phyloP scores from a whole-genome alignment of 1,284 basidiomycete genomes.

The Microbotryum intermedium region DNA sequence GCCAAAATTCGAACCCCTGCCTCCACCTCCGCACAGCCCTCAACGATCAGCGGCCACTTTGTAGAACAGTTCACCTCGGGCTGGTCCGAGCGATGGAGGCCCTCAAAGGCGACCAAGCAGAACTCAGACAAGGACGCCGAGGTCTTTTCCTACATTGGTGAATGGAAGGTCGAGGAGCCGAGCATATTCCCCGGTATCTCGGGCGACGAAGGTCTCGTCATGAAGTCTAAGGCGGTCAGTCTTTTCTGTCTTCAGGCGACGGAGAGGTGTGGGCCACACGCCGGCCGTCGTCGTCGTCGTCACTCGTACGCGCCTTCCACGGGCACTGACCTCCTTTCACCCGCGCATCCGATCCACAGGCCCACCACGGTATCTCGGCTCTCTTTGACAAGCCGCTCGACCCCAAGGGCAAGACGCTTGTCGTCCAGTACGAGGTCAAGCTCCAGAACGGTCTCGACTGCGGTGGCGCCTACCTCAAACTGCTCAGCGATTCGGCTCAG shows the following conservation, averaged over 20 bases:
- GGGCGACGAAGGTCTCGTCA: constrained; percentile 40
- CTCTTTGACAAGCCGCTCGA: constrained; percentile 70
- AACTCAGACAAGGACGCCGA: constrained; percentile 71
- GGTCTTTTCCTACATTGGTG: constrained; percentile 84
- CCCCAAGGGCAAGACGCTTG: constrained; percentile 78
- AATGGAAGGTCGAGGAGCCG: constrained; percentile 93
- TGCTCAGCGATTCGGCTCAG: constrained; percentile 52
- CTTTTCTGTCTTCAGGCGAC: too few species aligned
- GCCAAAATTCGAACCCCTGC: neutral
- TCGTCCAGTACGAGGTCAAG: constrained; percentile 98
- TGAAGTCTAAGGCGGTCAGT: constrained; percentile 59
- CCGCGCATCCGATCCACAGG: constrained; percentile 31
- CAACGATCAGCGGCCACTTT: constrained; percentile 81
- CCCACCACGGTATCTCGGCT: constrained; percentile 95
- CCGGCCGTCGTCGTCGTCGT: too few species aligned
- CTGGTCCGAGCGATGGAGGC: constrained; percentile 87
- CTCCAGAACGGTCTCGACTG: constrained; percentile 99
- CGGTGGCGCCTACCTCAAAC: constrained; percentile 97
- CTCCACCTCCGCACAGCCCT: constrained; percentile 49
- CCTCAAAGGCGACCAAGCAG: constrained; percentile 95
- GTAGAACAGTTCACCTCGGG: constrained; percentile 93
- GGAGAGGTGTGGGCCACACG: too few species aligned
- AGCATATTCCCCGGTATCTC: constrained; percentile 50
- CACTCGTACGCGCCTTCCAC: too few species aligned
- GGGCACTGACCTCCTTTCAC: too few species aligned